A percentile compares a stretch with the other conserved stretches of the same genome.
Conservation (phyloP, 805 yeast genomes). For the Clavispora vitiphila region DNA sequence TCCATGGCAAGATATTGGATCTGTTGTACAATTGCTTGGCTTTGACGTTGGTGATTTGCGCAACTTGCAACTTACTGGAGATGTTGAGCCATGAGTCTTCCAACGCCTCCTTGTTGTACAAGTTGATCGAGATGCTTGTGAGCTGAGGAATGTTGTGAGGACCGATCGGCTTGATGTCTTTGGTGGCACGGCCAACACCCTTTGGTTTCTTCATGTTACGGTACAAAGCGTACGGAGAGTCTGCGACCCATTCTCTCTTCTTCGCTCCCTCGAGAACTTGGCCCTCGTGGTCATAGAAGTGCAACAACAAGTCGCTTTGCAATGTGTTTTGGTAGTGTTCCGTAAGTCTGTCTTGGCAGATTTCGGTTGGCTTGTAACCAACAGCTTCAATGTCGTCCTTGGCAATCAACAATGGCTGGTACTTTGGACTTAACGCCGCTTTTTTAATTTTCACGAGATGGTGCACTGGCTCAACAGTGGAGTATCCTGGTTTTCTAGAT, state of each 20-base stretch:
- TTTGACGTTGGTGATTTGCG: constrained; percentile 91
- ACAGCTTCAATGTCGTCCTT: constrained; percentile 78
- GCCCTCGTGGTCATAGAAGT: constrained; percentile 67
- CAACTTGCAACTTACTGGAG: constrained; percentile 72
- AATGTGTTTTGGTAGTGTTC: constrained; percentile 75
- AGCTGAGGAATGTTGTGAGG: constrained; percentile 69
- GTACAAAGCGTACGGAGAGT: constrained; percentile 84
- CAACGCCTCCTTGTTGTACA: constrained; percentile 70
- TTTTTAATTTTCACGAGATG: constrained; percentile 78
- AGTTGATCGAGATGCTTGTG: constrained; percentile 62
- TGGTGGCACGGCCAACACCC: constrained; percentile 71
- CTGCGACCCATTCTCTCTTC: constrained; percentile 78
- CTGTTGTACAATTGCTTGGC: constrained; percentile 70
- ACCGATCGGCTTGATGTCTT: constrained; percentile 65
- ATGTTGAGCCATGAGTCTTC: constrained; percentile 68
- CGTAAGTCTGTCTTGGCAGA: constrained; percentile 72
- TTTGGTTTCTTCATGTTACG: constrained; percentile 72
- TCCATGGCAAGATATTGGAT: constrained; percentile 81
- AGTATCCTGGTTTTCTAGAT: constrained; percentile 44
- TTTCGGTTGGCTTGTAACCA: constrained; percentile 65
- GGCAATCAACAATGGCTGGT: constrained; percentile 59
- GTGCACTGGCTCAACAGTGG: constrained; percentile 87
- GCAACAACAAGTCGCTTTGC: constrained; percentile 70
- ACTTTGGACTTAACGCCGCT: constrained; percentile 66
- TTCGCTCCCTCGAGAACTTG: constrained; percentile 56